These are phyloP conservation scores for Nepenthes gracilis DNA, from an alignment of 148 eudicot genomes.

Conservation along the genomic window DNA sequence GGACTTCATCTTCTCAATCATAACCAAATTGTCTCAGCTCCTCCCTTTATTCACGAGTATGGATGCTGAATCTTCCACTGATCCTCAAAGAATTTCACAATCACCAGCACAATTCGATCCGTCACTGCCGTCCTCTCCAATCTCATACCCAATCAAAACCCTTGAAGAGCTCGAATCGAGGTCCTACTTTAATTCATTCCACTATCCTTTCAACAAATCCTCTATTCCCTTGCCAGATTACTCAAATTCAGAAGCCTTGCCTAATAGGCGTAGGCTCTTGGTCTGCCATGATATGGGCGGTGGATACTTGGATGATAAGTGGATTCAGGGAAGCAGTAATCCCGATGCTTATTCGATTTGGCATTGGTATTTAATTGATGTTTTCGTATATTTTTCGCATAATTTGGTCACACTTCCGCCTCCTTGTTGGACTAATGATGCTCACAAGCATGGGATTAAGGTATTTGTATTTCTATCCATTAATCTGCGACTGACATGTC, in stretches of 20 bases:
- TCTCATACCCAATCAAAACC: conserved; percentile 64
- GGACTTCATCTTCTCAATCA: conserved; percentile 18
- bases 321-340: conserved; percentile 71
- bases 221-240: conserved; percentile 16
- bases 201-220: conserved; percentile 52
- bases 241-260: conserved; percentile 11
- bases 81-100: conserved; percentile 14
- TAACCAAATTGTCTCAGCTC: conserved; percentile 7
- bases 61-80: neutral
- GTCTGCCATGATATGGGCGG: conserved; percentile 97
- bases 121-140: conserved; percentile 36
- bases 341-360: conserved; percentile 69
- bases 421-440: conserved; percentile 84
- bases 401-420: conserved; percentile 80
- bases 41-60: conserved; percentile 10
- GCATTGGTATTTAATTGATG: conserved; percentile 98
- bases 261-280: conserved; percentile 42
- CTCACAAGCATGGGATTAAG: conserved; percentile 85
- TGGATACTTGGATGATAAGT: conserved; percentile 75
- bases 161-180: conserved; percentile 65
- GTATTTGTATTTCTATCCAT: conserved; percentile 14
- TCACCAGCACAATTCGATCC: conserved; percentile 30
- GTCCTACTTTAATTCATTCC: conserved; percentile 60
- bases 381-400: conserved; percentile 91
- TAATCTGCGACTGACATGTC: neutral